Evolutionary conservation across 106 monocot genomes (phyloP).

Genomic region (Alisma plantagoaquatica): DNA sequence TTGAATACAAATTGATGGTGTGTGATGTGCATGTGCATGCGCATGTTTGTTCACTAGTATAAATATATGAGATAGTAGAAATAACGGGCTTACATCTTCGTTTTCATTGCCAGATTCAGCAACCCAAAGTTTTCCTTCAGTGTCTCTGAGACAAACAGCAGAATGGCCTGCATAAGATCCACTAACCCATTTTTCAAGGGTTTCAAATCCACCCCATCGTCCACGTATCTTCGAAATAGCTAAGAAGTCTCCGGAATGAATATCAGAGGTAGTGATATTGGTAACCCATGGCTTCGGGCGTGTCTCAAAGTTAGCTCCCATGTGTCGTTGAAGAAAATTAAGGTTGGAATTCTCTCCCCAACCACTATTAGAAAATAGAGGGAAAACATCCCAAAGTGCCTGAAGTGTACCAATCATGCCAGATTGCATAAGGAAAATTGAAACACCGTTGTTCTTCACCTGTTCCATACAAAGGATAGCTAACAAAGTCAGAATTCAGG

Average conservation of each 20-base stretch:
- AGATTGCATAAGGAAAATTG: constrained; percentile 45
- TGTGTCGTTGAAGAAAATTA: constrained; percentile 61
- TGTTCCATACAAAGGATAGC: too few species aligned
- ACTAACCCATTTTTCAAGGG: constrained; percentile 78
- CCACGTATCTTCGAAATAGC: constrained; percentile 73
- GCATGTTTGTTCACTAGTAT: too few species aligned
- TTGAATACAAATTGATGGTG: too few species aligned
- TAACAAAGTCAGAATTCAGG: not conserved
- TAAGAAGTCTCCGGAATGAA: constrained; percentile 79
- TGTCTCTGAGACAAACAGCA: constrained; percentile 59
- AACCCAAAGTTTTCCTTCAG: constrained; percentile 77
- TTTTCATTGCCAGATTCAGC: constrained; percentile 73
- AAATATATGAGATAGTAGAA: too few species aligned
- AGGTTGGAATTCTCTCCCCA: constrained; percentile 71
- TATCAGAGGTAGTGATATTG: constrained; percentile 44
- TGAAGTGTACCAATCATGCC: constrained; percentile 64
- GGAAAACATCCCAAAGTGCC: constrained; percentile 77
- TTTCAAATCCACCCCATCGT: constrained; percentile 75
- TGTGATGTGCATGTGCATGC: too few species aligned
- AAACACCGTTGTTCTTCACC: too few species aligned
- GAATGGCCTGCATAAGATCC: constrained; percentile 71
- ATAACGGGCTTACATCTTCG: constrained; percentile 49
- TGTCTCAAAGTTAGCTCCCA: constrained; percentile 60
- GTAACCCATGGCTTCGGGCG: constrained; percentile 61
- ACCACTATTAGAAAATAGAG: constrained; percentile 47